These are phyloP conservation scores for Sugiyamaella smithiae DNA, from an alignment of 805 yeast species.

Conservation along the genomic window DNA sequence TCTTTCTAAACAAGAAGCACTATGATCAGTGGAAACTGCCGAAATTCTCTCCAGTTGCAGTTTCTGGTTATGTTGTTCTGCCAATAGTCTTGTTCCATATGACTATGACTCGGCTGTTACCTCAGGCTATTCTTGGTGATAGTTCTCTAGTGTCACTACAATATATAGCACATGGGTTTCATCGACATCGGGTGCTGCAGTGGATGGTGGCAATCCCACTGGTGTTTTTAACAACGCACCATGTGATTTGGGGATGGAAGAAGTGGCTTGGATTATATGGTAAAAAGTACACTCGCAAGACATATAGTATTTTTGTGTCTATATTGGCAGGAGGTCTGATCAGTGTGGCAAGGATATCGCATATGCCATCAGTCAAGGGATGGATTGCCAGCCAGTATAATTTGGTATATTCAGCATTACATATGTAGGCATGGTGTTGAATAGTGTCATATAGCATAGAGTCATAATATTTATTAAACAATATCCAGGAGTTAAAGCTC, in stretches of 20 bases:
- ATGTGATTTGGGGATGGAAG: slow-evolving; percentile 52
- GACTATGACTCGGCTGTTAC: slow-evolving; percentile 46
- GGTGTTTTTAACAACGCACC: slow-evolving; percentile 47
- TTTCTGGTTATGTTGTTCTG: slow-evolving; percentile 56
- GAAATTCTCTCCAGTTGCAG: slow-evolving; percentile 56
- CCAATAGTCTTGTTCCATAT: slow-evolving; percentile 49
- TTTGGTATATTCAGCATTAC: slow-evolving; percentile 10
- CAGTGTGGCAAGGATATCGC: slow-evolving; percentile 13
- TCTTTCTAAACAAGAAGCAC: slow-evolving; percentile 28
- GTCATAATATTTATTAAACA: no score
- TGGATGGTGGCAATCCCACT: slow-evolving; percentile 37
- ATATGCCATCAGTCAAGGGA: slow-evolving; percentile 17
- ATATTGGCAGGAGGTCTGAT: slow-evolving; percentile 8
- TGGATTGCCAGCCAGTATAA: slow-evolving; percentile 23
- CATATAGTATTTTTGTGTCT: slow-evolving; percentile 7
- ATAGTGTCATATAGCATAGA: no score
- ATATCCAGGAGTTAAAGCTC: background rate
- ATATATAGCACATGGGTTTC: slow-evolving; percentile 45
- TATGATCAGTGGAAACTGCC: slow-evolving; percentile 31
- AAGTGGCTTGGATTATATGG: slow-evolving; percentile 38
- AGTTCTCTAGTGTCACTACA: slow-evolving; percentile 52
- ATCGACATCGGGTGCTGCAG: slow-evolving; percentile 32
- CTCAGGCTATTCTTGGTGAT: slow-evolving; percentile 58
- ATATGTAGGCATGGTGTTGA: no score
- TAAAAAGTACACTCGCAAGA: slow-evolving; percentile 9